Percentiles rank a stretch among this genome's conserved stretches.
phyloP scores from a whole-genome alignment of 495 filamentous ascomycete species.

The Aspergillus avenaceus region DNA sequence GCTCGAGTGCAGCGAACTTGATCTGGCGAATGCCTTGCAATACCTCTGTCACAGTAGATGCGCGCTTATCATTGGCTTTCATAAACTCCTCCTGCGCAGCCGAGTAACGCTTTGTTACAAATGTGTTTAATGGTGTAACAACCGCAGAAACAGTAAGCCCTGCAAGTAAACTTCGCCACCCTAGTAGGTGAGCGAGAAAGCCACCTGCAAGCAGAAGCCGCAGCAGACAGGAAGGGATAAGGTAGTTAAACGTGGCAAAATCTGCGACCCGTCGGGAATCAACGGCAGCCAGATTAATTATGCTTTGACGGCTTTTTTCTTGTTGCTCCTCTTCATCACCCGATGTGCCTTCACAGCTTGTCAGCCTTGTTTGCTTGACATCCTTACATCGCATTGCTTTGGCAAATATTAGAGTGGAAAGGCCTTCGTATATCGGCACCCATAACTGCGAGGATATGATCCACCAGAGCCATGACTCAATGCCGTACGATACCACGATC shows the following conservation, averaged over 20 bases:
- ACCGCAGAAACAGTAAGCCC: constrained; percentile 62
- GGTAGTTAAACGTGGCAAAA: constrained; percentile 60
- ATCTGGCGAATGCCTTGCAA: constrained; percentile 82
- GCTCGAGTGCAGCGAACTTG: constrained; percentile 82
- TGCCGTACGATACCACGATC: constrained; percentile 51
- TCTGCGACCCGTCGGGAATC: constrained; percentile 72
- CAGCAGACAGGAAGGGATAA: constrained; percentile 53
- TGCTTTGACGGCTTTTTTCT: constrained; percentile 68
- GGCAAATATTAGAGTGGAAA: constrained; percentile 69
- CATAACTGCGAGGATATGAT: constrained; percentile 58
- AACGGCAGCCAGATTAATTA: constrained; percentile 75
- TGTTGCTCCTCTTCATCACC: constrained; percentile 48
- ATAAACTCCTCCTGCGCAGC: constrained; percentile 67
- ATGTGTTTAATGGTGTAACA: constrained; percentile 66
- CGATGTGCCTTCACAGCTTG: constrained; percentile 22
- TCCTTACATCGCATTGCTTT: constrained; percentile 81
- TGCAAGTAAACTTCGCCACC: constrained; percentile 65
- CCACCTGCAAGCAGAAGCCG: constrained; percentile 60
- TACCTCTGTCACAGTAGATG: constrained; percentile 75
- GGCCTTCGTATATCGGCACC: constrained; percentile 62
- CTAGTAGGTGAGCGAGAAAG: constrained; percentile 67
- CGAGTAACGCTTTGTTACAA: constrained; percentile 62
- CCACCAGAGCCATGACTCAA: constrained; percentile 64
- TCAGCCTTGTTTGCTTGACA: constrained; percentile 50
- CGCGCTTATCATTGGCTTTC: constrained; percentile 74